Evolutionary conservation across 2,329 filamentous ascomycete species (phyloP).

Genomic region (Cytospora mali): DNA sequence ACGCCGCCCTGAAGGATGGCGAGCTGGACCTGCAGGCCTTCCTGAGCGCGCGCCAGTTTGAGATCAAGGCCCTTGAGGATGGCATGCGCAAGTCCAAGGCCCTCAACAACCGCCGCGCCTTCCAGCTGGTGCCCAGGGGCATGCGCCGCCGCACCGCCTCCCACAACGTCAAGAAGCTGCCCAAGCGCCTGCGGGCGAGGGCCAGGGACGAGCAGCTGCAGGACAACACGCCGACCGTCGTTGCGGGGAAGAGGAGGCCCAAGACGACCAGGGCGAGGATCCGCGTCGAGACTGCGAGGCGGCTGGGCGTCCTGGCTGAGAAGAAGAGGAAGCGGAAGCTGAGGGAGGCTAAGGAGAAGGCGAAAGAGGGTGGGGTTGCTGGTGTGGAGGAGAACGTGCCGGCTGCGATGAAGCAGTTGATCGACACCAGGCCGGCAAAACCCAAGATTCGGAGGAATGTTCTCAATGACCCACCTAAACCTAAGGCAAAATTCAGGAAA

Average conservation of each 20-base stretch:
- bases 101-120: constrained; percentile 69
- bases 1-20: constrained; percentile 64
- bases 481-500: constrained; percentile 74
- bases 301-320: constrained; percentile 64
- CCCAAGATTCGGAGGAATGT: constrained; percentile 72
- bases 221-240: constrained; percentile 86
- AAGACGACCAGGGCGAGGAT: constrained; percentile 60
- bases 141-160: constrained; percentile 87
- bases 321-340: constrained; percentile 52
- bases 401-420: constrained; percentile 33
- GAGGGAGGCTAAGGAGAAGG: constrained; percentile 37
- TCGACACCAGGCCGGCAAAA: constrained; percentile 48
- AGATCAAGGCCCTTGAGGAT: constrained; percentile 82
- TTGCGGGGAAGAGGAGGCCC: constrained; percentile 63
- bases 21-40: constrained; percentile 86
- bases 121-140: constrained; percentile 85
- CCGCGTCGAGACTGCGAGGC: constrained; percentile 75
- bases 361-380: constrained; percentile 29
- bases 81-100: constrained; percentile 76
- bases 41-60: constrained; percentile 81
- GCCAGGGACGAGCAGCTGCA: constrained; percentile 77
- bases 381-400: constrained; percentile 29
- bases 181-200: constrained; percentile 70
- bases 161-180: constrained; percentile 91
- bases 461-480: constrained; percentile 60